Evolutionary conservation across 257 asterid genomes (phyloP).

Genomic region (Pogostemon cablin): DNA sequence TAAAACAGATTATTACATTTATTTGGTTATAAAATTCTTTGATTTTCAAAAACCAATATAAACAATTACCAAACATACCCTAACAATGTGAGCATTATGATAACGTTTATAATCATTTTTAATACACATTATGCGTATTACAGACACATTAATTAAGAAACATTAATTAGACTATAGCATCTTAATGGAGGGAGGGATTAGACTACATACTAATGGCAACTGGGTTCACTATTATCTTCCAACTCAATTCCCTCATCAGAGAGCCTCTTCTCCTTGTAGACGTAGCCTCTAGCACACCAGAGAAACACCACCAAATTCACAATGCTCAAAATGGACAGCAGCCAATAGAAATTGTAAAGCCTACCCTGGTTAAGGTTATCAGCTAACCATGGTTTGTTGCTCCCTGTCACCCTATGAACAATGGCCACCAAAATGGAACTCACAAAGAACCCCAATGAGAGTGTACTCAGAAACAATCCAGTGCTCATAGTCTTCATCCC

Average conservation of each 20-base stretch:
- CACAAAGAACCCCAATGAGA: conserved; percentile 70
- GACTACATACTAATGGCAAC: conserved; percentile 38
- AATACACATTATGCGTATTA: too few species aligned
- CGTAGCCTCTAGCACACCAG: conserved; percentile 57
- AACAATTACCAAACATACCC: too few species aligned
- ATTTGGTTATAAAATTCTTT: too few species aligned
- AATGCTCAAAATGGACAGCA: conserved; percentile 55
- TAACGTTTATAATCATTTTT: too few species aligned
- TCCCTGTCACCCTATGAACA: conserved; percentile 61
- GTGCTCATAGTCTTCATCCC: conserved; percentile 97
- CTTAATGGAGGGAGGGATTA: not conserved
- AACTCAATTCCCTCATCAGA: conserved; percentile 61
- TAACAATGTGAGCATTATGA: too few species aligned
- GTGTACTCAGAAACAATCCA: conserved; percentile 75
- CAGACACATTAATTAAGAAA: too few species aligned
- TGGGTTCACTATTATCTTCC: conserved; percentile 57
- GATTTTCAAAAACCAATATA: too few species aligned
- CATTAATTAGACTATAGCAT: too few species aligned
- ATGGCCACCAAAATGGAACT: conserved; percentile 67
- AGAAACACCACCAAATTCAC: conserved; percentile 55
- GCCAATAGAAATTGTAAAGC: conserved; percentile 80
- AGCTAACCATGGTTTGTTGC: conserved; percentile 70
- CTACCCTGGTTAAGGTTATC: conserved; percentile 70
- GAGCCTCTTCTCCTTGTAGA: conserved; percentile 86
- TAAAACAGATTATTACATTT: too few species aligned